phyloP scores from a whole-genome alignment of 768 basidiomycete species.

The Tylopilus plumbeoviolaceoides region DNA sequence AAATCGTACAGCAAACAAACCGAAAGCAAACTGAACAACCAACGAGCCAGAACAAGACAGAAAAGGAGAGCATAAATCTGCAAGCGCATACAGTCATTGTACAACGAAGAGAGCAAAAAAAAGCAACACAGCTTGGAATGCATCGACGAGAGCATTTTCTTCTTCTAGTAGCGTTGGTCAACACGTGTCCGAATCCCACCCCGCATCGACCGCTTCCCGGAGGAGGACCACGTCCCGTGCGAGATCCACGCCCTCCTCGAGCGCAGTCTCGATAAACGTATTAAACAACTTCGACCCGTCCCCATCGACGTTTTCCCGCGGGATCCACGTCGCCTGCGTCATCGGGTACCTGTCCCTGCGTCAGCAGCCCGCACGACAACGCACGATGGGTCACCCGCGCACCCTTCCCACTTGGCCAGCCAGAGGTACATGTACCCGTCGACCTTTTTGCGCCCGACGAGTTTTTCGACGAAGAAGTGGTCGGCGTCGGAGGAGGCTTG shows the following conservation, averaged over 20 bases:
- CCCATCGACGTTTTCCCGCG: conserved; percentile 25
- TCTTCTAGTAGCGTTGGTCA: background rate
- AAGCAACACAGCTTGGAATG: background rate
- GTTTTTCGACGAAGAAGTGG: conserved; percentile 23
- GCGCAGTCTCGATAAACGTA: conserved; percentile 16
- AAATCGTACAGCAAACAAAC: background rate
- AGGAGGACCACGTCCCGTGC: conserved; percentile 16
- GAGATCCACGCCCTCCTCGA: conserved; percentile 18
- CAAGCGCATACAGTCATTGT: background rate
- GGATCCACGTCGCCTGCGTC: conserved; percentile 28
- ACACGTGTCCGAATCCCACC: conserved; percentile 7
- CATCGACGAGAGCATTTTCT: background rate
- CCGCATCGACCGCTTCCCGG: conserved; percentile 20
- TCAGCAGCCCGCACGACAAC: too few relatives aligned
- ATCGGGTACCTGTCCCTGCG: conserved; percentile 23
- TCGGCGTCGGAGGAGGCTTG: conserved; percentile 5
- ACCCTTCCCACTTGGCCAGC: conserved; percentile 35
- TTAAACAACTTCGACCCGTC: conserved; percentile 14
- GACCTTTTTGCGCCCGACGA: conserved; percentile 24
- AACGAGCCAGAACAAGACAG: too few relatives aligned
- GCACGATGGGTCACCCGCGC: background rate
- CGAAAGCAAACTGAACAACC: background rate
- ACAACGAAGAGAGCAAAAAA: background rate
- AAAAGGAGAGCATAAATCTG: background rate
- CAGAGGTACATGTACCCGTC: conserved; percentile 18